Evolutionary conservation across 192 early-diverging fungal species (phyloP), one percentile per base, ranked within the genome.

Genomic region (Coemansia sp.): DNA sequence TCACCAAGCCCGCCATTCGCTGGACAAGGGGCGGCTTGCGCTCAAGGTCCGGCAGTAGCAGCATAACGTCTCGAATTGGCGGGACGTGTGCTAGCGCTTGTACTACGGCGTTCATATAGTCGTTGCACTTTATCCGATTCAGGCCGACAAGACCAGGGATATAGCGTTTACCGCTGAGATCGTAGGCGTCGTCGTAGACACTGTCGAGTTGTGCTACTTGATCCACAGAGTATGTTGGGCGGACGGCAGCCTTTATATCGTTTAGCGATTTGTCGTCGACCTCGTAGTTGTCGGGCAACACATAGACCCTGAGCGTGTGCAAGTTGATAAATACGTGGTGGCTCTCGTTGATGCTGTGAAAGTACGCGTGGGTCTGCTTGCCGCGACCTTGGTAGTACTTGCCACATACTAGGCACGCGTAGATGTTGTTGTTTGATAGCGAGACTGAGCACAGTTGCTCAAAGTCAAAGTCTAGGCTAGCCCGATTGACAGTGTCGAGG

Each of bases 261-360:
- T 92, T 87, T 36, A 99, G 77, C 4, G 95, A 95, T 13, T 89
- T 76, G 75, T 96, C 91, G 1, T 80, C 87, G 0, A 95, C 94
- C 80, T 98, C 92, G 80, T 98, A 98, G 16, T 90, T 91, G 65
- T 99, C 97, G 3, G 97, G 97, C 41, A 99, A 82, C 15, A 97
- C 89, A 69, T 97, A 99, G 0, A 92, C 90, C 71, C 89, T 92
- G 36, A 93, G 87, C 0, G 95, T 94, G 24, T 88, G 78, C 44
- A 99, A 78, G 71, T 99, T 95, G 70, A 98, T 94, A 76, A 95
- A 97, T 3, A 99, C 95, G 71, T 97, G 96, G 71, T 99, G 97
- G 80, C 94, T 89, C 62, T 96, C 92, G 73, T 98, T 90, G 46
- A 99, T 86, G 76, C 93, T 93, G 82, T 99, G 97, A 72, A 95